Base-by-base conservation (phyloP, 495 filamentous ascomycete species). In the Penicillium ochrochloron region DNA sequence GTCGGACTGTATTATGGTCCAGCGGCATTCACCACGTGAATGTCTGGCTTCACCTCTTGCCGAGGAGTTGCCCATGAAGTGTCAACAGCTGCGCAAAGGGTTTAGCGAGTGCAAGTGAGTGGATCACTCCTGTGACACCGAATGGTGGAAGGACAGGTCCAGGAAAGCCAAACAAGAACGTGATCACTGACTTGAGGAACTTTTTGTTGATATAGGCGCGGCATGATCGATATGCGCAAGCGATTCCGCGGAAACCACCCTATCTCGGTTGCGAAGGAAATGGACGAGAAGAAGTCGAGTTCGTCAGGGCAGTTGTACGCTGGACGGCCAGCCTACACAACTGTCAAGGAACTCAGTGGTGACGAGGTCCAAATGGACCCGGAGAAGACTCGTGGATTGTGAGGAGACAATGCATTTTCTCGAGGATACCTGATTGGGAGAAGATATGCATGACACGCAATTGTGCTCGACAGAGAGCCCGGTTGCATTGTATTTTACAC, bases 201-300 rank as follows among this genome's bases (percentile, higher is more conserved):
- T 52, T 57, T 35, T 42, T 5, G 58, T 34, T 51, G 19, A 7
- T 48, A 3, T 27, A 85, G 83, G 71, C 90, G 94, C 60, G 95
- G 96, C 56, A 87, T 96, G 88, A 86, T 98, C 71, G 95, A 99
- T 78, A 99, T 99, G 96, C 90, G 96, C 72, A 99, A 99, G 78
- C 89, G 96, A 25, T 98, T 99, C 80, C 86, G 96, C 48, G 96
- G 95, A n/a, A 98, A 99, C 78, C 85, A 91, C 67, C 93, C 95
- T 50, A 83, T 97, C 65, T 83, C 86, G 29, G 83, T 90, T 31
- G 78, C 80, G 53, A 80, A 87, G 64, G 88, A 93, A 69, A 60
- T 84, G 23, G 83, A 90, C 53, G 82, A 80, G 41, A 86, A 84
- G 35, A 79, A 82, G 48, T 72, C 78, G 23, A 75, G 77, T 53